Evolutionary conservation across 306 rosid species (phyloP).

Genomic region (Lathyrus sativus): DNA sequence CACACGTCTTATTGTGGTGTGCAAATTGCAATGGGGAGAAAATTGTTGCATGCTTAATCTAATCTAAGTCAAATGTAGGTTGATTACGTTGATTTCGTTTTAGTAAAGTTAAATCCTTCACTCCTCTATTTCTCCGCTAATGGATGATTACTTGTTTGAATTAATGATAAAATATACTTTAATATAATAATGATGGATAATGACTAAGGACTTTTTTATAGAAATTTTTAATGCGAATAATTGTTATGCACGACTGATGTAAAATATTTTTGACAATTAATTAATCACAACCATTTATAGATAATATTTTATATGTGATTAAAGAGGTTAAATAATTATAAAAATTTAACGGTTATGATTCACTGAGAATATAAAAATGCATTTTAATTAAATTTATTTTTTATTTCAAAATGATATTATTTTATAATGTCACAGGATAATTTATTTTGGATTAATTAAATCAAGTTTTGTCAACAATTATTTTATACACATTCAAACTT

Average conservation of each 20-base stretch:
- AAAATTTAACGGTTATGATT: too few relatives aligned
- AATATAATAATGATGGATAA: background rate
- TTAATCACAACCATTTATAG: too few relatives aligned
- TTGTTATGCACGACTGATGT: too few relatives aligned
- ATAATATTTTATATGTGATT: too few relatives aligned
- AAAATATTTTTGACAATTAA: too few relatives aligned
- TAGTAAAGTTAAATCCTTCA: background rate
- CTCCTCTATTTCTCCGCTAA: background rate
- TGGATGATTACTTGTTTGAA: background rate
- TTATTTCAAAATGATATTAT: background rate
- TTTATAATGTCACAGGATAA: background rate
- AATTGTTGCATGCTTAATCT: background rate
- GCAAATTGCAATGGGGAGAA: background rate
- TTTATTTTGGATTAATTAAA: background rate
- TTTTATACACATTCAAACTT: too few relatives aligned
- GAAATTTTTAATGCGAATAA: too few relatives aligned
- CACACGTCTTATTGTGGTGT: slow-evolving; percentile 1
- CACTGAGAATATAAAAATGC: too few relatives aligned
- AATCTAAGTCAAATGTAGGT: background rate
- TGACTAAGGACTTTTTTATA: background rate
- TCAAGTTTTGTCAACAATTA: background rate
- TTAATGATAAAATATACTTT: background rate
- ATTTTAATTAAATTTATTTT: too few relatives aligned
- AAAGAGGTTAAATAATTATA: too few relatives aligned
- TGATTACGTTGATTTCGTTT: background rate